Conservation (phyloP, 257 asterid genomes). For the Capsicum baccatum region DNA sequence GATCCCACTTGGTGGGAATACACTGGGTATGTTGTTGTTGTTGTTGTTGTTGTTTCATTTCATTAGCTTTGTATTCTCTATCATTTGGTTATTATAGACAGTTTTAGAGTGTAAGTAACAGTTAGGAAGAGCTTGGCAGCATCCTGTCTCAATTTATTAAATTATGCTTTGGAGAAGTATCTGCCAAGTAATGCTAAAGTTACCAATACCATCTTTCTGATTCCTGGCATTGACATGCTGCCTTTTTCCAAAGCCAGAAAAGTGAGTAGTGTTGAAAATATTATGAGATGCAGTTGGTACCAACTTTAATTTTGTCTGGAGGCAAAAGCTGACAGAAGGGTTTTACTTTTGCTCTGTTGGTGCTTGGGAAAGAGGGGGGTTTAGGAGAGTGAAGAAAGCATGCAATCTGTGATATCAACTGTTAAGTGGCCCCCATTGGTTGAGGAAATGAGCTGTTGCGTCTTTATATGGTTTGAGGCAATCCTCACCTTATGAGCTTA, state of each 20-base stretch:
- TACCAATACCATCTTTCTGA: neutral
- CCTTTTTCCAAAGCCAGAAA: conserved; percentile 18
- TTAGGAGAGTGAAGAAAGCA: conserved; percentile 8
- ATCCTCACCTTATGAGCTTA: neutral
- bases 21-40: no score
- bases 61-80: conserved; percentile 10
- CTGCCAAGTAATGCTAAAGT: neutral
- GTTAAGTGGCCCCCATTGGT: neutral
- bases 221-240: conserved; percentile 4
- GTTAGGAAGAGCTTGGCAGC: conserved; percentile 15
- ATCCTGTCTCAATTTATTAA: neutral
- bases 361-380: neutral
- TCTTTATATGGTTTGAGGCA: neutral
- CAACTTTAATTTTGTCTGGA: conserved; percentile 17
- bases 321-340: neutral
- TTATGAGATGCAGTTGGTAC: conserved; percentile 6
- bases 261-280: neutral
- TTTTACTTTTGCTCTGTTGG: conserved; percentile 16
- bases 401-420: conserved; percentile 22
- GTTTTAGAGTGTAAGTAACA: neutral
- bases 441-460: neutral
- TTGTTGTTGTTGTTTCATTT: no score
- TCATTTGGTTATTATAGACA: neutral
- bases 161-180: neutral
- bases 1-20: no score